phyloP scores from a whole-genome alignment of 106 monocot genomes.

The Vanilla planifolia region DNA sequence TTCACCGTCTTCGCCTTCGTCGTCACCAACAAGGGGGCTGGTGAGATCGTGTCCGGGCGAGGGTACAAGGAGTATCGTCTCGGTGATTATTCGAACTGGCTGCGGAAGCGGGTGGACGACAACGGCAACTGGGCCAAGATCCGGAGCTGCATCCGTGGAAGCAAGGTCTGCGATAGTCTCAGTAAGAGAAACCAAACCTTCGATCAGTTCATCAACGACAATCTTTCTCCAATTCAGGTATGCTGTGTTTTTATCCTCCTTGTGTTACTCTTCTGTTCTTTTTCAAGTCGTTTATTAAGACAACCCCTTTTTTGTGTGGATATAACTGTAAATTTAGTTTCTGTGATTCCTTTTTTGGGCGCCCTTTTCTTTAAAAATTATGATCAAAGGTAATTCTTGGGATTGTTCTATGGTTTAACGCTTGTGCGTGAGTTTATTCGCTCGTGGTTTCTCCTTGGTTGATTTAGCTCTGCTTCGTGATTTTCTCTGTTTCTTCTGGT shows the following conservation, averaged over 20 bases:
- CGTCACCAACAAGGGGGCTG: slow-evolving; percentile 56
- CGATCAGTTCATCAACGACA: slow-evolving; percentile 33
- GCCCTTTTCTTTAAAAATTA: too few relatives aligned
- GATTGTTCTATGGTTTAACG: too few relatives aligned
- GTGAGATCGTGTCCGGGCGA: slow-evolving; percentile 32
- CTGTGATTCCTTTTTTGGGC: too few relatives aligned
- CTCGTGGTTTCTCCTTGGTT: too few relatives aligned
- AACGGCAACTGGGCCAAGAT: slow-evolving; percentile 45
- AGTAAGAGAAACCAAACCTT: slow-evolving; percentile 28
- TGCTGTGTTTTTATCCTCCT: not conserved
- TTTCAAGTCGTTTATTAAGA: too few relatives aligned
- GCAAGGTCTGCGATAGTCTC: slow-evolving; percentile 45
- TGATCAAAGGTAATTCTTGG: too few relatives aligned
- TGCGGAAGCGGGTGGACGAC: slow-evolving; percentile 37
- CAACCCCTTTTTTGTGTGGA: too few relatives aligned
- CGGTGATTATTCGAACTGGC: slow-evolving; percentile 64
- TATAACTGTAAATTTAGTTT: too few relatives aligned
- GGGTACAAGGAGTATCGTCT: slow-evolving; percentile 56
- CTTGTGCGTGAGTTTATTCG: too few relatives aligned
- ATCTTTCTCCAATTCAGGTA: slow-evolving; percentile 66
- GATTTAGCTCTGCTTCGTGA: too few relatives aligned
- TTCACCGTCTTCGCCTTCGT: slow-evolving; percentile 53
- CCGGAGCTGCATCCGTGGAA: slow-evolving; percentile 42
- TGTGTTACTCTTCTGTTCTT: not conserved
- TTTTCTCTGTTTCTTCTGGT: too few relatives aligned